Evolutionary conservation across 2,329 filamentous ascomycete genomes (phyloP).

Genomic region (Fusarium sp.): DNA sequence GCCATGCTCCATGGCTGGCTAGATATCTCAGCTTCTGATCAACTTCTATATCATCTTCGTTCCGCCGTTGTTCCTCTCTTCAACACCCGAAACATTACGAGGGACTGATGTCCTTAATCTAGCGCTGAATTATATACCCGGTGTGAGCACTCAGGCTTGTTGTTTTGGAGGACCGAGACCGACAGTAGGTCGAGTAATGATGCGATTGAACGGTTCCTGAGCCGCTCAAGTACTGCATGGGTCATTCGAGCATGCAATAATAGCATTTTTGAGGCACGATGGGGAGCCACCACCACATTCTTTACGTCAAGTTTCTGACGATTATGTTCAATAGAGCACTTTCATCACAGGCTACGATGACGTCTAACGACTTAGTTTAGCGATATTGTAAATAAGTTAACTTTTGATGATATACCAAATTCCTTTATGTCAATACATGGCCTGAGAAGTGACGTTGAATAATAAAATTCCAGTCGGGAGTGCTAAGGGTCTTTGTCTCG

Average conservation of each 20-base stretch:
- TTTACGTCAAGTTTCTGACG: constrained; percentile 32
- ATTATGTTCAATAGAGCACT: constrained; percentile 36
- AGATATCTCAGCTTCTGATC: constrained; percentile 7
- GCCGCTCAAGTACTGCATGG: constrained; percentile 6
- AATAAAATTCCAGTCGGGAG: constrained; percentile 18
- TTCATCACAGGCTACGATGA: constrained; percentile 24
- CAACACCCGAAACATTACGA: constrained; percentile 30
- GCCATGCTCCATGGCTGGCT: background rate
- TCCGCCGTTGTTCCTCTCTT: constrained; percentile 1
- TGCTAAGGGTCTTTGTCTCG: background rate
- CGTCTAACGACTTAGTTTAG: constrained; percentile 37
- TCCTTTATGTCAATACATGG: background rate
- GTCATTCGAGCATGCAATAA: background rate
- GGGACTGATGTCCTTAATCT: constrained; percentile 32
- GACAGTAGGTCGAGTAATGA: constrained; percentile 33
- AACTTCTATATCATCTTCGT: constrained; percentile 2
- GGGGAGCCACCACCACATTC: constrained; percentile 25
- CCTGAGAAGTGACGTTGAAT: constrained; percentile 6
- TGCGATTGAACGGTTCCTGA: background rate
- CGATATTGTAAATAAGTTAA: constrained; percentile 27
- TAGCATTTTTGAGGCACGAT: constrained; percentile 5
- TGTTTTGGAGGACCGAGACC: constrained; percentile 31
- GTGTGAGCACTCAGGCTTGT: constrained; percentile 34
- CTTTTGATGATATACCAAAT: constrained; percentile 15
- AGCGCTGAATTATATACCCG: constrained; percentile 45